Evolutionary conservation across 2,329 filamentous ascomycete species (phyloP).

Genomic region (Thermoascus crustaceus): DNA sequence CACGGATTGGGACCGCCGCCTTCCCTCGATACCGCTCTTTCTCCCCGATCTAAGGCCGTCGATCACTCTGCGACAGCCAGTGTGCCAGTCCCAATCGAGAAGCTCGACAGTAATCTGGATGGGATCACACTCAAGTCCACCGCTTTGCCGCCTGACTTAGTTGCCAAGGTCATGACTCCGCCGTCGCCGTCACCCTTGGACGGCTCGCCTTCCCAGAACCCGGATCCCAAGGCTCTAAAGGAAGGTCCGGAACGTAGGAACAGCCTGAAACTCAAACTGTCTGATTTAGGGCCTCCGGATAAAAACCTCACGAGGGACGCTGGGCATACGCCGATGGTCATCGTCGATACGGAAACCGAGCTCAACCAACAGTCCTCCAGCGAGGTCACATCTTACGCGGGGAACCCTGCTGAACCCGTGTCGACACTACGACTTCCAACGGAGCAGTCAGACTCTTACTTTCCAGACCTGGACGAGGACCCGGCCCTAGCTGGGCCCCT

Average conservation of each 20-base stretch:
- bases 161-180: conserved; percentile 37
- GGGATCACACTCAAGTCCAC: conserved; percentile 41
- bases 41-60: conserved; percentile 25
- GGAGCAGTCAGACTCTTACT: conserved; percentile 35
- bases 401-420: conserved; percentile 26
- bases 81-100: conserved; percentile 38
- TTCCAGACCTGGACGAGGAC: conserved; percentile 34
- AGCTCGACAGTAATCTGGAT: conserved; percentile 38
- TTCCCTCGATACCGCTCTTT: conserved; percentile 34
- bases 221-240: conserved; percentile 13
- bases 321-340: conserved; percentile 38
- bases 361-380: conserved; percentile 18
- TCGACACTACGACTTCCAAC: conserved; percentile 26
- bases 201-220: conserved; percentile 15
- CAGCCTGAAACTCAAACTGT: conserved; percentile 28
- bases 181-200: conserved; percentile 25
- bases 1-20: conserved; percentile 19
- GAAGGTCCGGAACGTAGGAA: conserved; percentile 18
- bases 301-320: conserved; percentile 34
- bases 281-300: conserved; percentile 30
- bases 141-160: conserved; percentile 34
- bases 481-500: conserved; percentile 37
- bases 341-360: conserved; percentile 30
- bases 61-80: conserved; percentile 24
- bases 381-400: conserved; percentile 16